Evolutionary conservation across 495 filamentous ascomycete species (phyloP), one percentile per base, ranked within the genome.

Genomic region (Trichoderma asperelloides): DNA sequence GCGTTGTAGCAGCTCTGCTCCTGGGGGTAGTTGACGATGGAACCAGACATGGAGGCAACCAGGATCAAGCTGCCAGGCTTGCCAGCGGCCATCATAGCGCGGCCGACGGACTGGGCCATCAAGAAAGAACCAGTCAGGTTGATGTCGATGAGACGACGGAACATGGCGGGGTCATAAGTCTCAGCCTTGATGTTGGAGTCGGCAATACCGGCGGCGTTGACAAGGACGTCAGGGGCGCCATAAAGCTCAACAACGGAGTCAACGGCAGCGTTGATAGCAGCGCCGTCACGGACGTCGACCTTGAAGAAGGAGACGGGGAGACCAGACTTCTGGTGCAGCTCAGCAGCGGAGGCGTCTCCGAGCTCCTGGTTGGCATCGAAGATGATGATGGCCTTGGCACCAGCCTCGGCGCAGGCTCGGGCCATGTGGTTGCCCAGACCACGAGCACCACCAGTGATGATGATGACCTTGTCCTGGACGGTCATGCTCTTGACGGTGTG

Each of bases 131-230:
- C 89, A 13, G 82, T 89, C 47, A 91, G 74, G 81, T 91, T 91
- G 81, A 91, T 90, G 71, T 90, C 87, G 70, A 93, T 87, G 15
- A 91, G 80, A 69, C 84, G 84, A 65, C 87, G 84, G 80, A 90
- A 93, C 77, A 85, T 88, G 66, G 88, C 89, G 3, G 79, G 75
- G 74, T 83, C 80, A 72, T 83, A 83, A 27, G 78, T 85, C 85
- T 80, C 74, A 43, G 79, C 80, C 69, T 78, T 76, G 75, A 84
- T 82, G 75, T 81, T 83, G 75, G 79, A 82, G 65, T 92, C 89
- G 69, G 91, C 90, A 67, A 96, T 92, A 70, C 92, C 91, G 39
- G 92, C 92, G 65, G 90, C 89, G 77, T 91, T 93, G 78, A 96
- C 84, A 18, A 92, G 79, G 27, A 93, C 88, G 66, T 93, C 86